A percentile compares a stretch with the other conserved stretches of the same genome.
These are phyloP conservation scores for Hymenoscyphus salicellus DNA, from an alignment of 2,329 filamentous ascomycete species.

Conservation along the genomic window DNA sequence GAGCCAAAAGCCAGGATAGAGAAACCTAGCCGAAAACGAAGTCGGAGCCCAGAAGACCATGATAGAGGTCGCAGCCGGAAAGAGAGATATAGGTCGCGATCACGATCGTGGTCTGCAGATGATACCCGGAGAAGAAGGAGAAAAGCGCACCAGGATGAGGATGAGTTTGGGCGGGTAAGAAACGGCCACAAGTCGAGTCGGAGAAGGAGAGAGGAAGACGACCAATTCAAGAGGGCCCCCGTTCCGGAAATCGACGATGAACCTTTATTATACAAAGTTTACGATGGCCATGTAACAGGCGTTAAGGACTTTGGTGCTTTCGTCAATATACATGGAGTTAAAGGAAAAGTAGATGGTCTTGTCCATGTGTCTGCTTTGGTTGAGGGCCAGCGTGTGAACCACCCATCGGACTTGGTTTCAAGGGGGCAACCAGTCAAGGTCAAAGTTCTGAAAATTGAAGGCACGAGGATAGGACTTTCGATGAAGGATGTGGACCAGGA, in stretches of 20 bases:
- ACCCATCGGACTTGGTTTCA: conserved; percentile 83
- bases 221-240: conserved; percentile 63
- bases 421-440: conserved; percentile 84
- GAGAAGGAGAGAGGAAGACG: conserved; percentile 47
- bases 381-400: conserved; percentile 80
- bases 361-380: conserved; percentile 91
- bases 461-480: conserved; percentile 76
- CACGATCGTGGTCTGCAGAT: conserved; percentile 52
- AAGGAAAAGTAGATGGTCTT: conserved; percentile 84
- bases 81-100: conserved; percentile 49
- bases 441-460: conserved; percentile 85
- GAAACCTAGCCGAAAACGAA: conserved; percentile 48
- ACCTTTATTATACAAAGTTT: conserved; percentile 81
- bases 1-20: conserved; percentile 59
- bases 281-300: conserved; percentile 84
- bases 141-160: conserved; percentile 53
- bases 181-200: conserved; percentile 43
- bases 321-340: conserved; percentile 84
- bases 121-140: conserved; percentile 39
- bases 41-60: conserved; percentile 47
- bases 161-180: conserved; percentile 55
- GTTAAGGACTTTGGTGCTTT: conserved; percentile 96
- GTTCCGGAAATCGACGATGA: conserved; percentile 75
- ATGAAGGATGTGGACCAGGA: conserved; percentile 97
- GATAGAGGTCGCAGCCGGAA: conserved; percentile 38